Percentiles rank a stretch among this genome's conserved stretches.
Conservation (phyloP, 176 grass and related monocot genomes). For the Cocos nucifera region DNA sequence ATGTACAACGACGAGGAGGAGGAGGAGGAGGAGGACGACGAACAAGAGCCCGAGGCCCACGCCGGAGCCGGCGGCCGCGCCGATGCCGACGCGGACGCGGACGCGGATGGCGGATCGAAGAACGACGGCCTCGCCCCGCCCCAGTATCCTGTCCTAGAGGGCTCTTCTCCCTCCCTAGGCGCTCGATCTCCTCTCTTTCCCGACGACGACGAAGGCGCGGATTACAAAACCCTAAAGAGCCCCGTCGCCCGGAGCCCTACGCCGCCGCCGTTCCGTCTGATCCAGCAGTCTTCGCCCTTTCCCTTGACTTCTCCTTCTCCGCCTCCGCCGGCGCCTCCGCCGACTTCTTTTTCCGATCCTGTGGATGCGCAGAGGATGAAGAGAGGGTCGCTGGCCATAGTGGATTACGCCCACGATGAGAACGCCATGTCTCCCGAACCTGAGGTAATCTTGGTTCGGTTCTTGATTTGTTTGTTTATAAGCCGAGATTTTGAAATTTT, state of each 20-base stretch:
- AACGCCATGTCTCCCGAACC: constrained; percentile 69
- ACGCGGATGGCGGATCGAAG: no score
- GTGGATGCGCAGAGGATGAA: constrained; percentile 17
- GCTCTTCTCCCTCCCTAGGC: neutral
- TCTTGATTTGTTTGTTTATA: neutral
- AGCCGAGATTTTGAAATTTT: no score
- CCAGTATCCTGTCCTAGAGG: neutral
- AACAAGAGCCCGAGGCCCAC: constrained; percentile 19
- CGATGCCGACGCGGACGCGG: neutral
- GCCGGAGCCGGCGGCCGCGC: neutral
- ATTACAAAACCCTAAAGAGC: constrained; percentile 38
- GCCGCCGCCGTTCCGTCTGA: constrained; percentile 26
- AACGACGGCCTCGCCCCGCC: neutral
- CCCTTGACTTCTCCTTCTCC: constrained; percentile 28
- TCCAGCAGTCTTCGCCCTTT: constrained; percentile 26
- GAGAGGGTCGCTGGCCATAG: constrained; percentile 48
- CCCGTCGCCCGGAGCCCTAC: constrained; percentile 21
- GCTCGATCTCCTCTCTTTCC: constrained; percentile 25
- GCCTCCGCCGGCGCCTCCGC: constrained; percentile 2
- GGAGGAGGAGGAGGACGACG: constrained; percentile 74
- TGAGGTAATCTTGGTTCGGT: constrained; percentile 29
- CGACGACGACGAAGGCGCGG: constrained; percentile 23
- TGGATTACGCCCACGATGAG: constrained; percentile 91
- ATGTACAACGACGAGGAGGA: constrained; percentile 83
- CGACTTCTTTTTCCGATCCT: constrained; percentile 17